A percentile compares a stretch with the other conserved stretches of the same genome.
phyloP scores from a whole-genome alignment of 106 monocot species.

The Acorus gramineus region DNA sequence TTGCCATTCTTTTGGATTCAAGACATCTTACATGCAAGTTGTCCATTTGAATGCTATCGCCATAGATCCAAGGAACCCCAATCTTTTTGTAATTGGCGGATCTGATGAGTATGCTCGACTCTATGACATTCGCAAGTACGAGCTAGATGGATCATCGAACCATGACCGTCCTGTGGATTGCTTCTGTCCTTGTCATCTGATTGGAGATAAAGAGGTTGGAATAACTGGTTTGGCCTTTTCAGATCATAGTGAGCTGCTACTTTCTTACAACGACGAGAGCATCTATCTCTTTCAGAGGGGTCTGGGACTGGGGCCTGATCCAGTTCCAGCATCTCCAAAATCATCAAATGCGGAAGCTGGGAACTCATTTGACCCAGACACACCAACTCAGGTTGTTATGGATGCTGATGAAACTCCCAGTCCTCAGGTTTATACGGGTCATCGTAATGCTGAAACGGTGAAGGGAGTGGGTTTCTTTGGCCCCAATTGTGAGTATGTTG shows the following conservation, averaged over 20 bases:
- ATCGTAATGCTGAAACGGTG: constrained; percentile 61
- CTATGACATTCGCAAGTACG: constrained; percentile 64
- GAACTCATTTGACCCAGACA: no score
- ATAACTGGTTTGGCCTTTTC: constrained; percentile 84
- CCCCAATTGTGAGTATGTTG: constrained; percentile 65
- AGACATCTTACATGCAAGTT: constrained; percentile 18
- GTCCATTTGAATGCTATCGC: constrained; percentile 43
- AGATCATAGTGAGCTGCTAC: constrained; percentile 59
- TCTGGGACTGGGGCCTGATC: constrained; percentile 59
- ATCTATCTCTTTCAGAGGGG: constrained; percentile 63
- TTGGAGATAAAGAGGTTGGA: constrained; percentile 32
- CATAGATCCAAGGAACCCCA: constrained; percentile 66
- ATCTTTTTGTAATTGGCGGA: constrained; percentile 64
- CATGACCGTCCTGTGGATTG: constrained; percentile 45
- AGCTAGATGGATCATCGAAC: constrained; percentile 26
- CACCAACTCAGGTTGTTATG: no score
- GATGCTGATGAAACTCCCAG: no score
- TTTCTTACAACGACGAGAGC: constrained; percentile 83
- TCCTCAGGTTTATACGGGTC: constrained; percentile 72
- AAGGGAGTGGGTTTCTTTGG: constrained; percentile 86
- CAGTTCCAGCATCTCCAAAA: constrained; percentile 15
- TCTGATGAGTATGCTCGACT: constrained; percentile 73
- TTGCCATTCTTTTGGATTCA: constrained; percentile 52
- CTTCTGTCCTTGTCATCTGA: constrained; percentile 56
- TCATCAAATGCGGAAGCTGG: constrained; percentile 11